Conservation (phyloP, 1,284 basidiomycete genomes). For the Dichomitus squalens region DNA sequence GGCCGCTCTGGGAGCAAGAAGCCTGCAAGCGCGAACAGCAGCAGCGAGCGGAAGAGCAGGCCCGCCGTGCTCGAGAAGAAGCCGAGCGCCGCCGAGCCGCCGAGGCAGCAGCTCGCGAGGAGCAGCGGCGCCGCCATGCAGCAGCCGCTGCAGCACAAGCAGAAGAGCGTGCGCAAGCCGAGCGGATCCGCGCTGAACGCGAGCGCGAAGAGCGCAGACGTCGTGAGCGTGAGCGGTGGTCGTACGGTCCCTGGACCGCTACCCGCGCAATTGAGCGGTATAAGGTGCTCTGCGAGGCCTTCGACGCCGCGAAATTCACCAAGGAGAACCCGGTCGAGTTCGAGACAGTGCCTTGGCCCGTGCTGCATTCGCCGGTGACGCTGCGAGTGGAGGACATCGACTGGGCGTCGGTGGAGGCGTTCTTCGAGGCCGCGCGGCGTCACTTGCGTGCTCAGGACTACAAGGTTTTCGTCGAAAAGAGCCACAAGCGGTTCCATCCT, state of each 20-base stretch:
- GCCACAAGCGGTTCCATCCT: slow-evolving; percentile 69
- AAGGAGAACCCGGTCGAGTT: slow-evolving; percentile 52
- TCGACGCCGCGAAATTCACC: slow-evolving; percentile 62
- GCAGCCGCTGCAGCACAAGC: slow-evolving; percentile 31
- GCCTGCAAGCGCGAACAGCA: slow-evolving; percentile 47
- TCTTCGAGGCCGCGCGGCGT: slow-evolving; percentile 55
- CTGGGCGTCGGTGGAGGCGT: slow-evolving; percentile 69
- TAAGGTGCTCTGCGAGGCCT: slow-evolving; percentile 55
- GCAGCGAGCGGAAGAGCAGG: slow-evolving; percentile 50
- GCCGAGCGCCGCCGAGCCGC: slow-evolving; percentile 40
- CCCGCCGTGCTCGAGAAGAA: slow-evolving; percentile 35
- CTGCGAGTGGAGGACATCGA: slow-evolving; percentile 65
- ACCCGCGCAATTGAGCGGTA: slow-evolving; percentile 69
- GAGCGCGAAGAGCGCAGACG: slow-evolving; percentile 35
- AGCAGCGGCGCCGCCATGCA: slow-evolving; percentile 31
- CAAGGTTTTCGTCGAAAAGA: slow-evolving; percentile 63
- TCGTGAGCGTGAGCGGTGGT: slow-evolving; percentile 51
- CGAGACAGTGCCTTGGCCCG: slow-evolving; percentile 72
- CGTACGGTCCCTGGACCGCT: slow-evolving; percentile 57
- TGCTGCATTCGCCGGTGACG: slow-evolving; percentile 50
- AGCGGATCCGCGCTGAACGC: slow-evolving; percentile 28
- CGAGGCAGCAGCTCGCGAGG: slow-evolving; percentile 29
- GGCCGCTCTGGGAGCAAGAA: slow-evolving; percentile 60
- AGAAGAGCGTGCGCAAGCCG: slow-evolving; percentile 33
- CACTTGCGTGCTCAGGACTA: slow-evolving; percentile 62